These are phyloP conservation scores for Parafenestella ontariensis DNA, from an alignment of 2,329 filamentous ascomycete genomes.

Conservation along the genomic window DNA sequence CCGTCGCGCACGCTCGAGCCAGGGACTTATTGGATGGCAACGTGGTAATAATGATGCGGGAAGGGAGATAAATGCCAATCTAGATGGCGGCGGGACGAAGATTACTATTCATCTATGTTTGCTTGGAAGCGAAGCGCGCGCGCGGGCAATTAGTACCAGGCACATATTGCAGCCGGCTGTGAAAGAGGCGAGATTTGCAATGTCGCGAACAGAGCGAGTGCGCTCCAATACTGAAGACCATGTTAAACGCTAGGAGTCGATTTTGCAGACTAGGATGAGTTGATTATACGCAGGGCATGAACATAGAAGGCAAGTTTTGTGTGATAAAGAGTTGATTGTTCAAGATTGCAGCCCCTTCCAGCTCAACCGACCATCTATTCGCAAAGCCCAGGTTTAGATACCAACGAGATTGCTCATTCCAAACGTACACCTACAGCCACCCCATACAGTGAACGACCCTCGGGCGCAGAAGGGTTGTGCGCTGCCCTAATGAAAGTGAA, in stretches of 20 bases:
- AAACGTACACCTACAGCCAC: constrained; percentile 5
- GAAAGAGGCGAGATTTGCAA: constrained; percentile 6
- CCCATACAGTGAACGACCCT: constrained; percentile 3
- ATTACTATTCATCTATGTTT: neutral
- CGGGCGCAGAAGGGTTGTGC: neutral
- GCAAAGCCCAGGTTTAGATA: constrained; percentile 15
- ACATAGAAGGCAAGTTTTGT: neutral
- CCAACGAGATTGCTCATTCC: constrained; percentile 17
- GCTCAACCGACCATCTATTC: constrained; percentile 22
- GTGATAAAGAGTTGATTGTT: constrained; percentile 12
- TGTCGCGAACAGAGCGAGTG: neutral
- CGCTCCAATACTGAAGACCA: neutral
- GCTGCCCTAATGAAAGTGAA: constrained; percentile 14
- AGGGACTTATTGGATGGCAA: neutral
- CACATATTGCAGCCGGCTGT: neutral
- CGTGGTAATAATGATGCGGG: neutral
- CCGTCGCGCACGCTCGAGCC: neutral
- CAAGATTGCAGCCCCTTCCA: constrained; percentile 18
- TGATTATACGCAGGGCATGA: too few relatives aligned
- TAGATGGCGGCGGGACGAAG: constrained; percentile 2
- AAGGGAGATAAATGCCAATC: neutral
- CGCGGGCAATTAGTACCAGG: neutral
- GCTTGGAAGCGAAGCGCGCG: neutral
- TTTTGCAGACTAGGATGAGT: too few relatives aligned
- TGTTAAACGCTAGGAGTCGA: too few relatives aligned